Percentiles rank a stretch among this genome's conserved stretches.
Conservation (phyloP, 805 yeast genomes). For the Metschnikowia orientalis region DNA sequence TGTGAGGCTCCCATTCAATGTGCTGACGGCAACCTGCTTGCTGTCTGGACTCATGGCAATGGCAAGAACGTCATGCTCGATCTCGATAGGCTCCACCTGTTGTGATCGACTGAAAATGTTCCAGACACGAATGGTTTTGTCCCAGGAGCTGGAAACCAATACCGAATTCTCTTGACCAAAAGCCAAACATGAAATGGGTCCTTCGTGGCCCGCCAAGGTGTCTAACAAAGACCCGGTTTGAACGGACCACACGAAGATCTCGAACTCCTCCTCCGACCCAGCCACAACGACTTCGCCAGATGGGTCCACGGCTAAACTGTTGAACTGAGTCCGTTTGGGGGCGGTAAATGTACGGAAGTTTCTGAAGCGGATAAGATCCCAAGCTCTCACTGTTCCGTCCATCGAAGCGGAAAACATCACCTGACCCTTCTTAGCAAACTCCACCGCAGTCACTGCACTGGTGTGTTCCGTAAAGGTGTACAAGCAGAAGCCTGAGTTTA, state of each 20-base stretch:
- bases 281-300: conserved; percentile 97
- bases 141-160: conserved; percentile 94
- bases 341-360: conserved; percentile 95
- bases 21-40: conserved; percentile 81
- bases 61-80: conserved; percentile 77
- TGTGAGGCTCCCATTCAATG: conserved; percentile 82
- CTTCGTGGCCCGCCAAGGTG: conserved; percentile 87
- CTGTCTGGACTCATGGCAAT: conserved; percentile 89
- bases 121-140: conserved; percentile 91
- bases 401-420: conserved; percentile 87
- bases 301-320: conserved; percentile 89
- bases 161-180: conserved; percentile 76
- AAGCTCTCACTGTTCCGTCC: conserved; percentile 96
- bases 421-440: conserved; percentile 84
- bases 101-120: conserved; percentile 82
- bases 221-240: conserved; percentile 92
- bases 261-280: conserved; percentile 85
- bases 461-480: conserved; percentile 90
- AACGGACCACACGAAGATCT: conserved; percentile 94
- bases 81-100: conserved; percentile 85
- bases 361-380: conserved; percentile 91
- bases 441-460: conserved; percentile 81
- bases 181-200: conserved; percentile 84
- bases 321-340: conserved; percentile 80
- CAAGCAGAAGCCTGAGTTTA: conserved; percentile 84